phyloP scores from a whole-genome alignment of 345 rosid genomes.

The Eucalyptus polyanthemos region DNA sequence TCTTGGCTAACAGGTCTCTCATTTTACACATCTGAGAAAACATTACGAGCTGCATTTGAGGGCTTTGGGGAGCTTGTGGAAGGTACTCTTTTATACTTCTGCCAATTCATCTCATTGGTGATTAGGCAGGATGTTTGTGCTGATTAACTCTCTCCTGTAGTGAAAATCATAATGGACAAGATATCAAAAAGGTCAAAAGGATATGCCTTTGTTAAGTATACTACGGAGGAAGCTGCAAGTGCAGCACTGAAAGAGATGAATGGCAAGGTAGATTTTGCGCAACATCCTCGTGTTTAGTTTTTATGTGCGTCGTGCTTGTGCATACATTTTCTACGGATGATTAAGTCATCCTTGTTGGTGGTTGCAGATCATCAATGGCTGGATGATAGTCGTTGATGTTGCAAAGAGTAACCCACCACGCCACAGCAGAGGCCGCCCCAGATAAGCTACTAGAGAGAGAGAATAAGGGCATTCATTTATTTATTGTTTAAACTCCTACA shows the following conservation, averaged over 20 bases:
- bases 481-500: not conserved
- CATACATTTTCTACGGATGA: not conserved
- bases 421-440: slow-evolving; percentile 17
- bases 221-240: slow-evolving; percentile 84
- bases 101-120: not conserved
- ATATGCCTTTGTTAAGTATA: slow-evolving; percentile 83
- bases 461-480: not conserved
- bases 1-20: slow-evolving; percentile 50
- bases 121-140: not conserved
- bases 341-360: not conserved
- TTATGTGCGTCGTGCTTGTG: not conserved
- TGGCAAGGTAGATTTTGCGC: slow-evolving; percentile 48
- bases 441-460: not conserved
- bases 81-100: slow-evolving; percentile 22
- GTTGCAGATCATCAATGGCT: slow-evolving; percentile 86
- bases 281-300: not conserved
- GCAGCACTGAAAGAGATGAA: slow-evolving; percentile 89
- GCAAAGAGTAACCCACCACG: slow-evolving; percentile 53
- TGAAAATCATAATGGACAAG: slow-evolving; percentile 94
- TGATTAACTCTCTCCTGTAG: slow-evolving; percentile 7
- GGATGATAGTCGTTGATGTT: slow-evolving; percentile 97
- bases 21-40: slow-evolving; percentile 94
- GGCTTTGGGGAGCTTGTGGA: slow-evolving; percentile 83
- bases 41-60: slow-evolving; percentile 80
- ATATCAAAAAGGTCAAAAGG: slow-evolving; percentile 96